Conservation (phyloP, 1,284 basidiomycete genomes). For the Pseudozyma tsukubaensis region DNA sequence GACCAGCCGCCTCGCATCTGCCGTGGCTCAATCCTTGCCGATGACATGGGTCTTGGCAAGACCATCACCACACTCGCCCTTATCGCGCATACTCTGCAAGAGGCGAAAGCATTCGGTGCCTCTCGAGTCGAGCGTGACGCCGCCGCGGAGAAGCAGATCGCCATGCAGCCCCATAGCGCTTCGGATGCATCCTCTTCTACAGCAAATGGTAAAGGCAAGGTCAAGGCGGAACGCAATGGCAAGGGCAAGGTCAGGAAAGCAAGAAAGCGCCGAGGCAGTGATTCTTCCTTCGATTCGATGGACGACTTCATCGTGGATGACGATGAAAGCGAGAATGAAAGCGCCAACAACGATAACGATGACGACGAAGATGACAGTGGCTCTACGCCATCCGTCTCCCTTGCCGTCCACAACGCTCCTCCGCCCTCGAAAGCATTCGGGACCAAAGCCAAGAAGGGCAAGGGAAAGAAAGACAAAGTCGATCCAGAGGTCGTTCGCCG, state of each 20-base stretch:
- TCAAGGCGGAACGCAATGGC: conserved; percentile 6
- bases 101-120: conserved; percentile 78
- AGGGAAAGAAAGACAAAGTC: conserved; percentile 74
- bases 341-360: background rate
- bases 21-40: conserved; percentile 85
- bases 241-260: conserved; percentile 3
- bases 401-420: conserved; percentile 42
- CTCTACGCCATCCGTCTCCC: conserved; percentile 15
- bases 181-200: conserved; percentile 3
- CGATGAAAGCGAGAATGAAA: conserved; percentile 21
- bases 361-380: conserved; percentile 23
- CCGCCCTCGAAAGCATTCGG: conserved; percentile 68
- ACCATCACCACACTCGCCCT: conserved; percentile 92
- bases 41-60: conserved; percentile 91
- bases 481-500: conserved; percentile 52
- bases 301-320: conserved; percentile 8
- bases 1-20: conserved; percentile 76
- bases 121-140: conserved; percentile 18
- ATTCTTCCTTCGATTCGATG: conserved; percentile 13
- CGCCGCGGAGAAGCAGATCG: conserved; percentile 9
- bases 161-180: conserved; percentile 8
- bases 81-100: conserved; percentile 83
- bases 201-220: conserved; percentile 6
- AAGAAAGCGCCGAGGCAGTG: conserved; percentile 15
- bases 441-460: conserved; percentile 72